These are phyloP conservation scores for Wickerhamiella bombiphila DNA, from an alignment of 805 yeast species.

Conservation along the genomic window DNA sequence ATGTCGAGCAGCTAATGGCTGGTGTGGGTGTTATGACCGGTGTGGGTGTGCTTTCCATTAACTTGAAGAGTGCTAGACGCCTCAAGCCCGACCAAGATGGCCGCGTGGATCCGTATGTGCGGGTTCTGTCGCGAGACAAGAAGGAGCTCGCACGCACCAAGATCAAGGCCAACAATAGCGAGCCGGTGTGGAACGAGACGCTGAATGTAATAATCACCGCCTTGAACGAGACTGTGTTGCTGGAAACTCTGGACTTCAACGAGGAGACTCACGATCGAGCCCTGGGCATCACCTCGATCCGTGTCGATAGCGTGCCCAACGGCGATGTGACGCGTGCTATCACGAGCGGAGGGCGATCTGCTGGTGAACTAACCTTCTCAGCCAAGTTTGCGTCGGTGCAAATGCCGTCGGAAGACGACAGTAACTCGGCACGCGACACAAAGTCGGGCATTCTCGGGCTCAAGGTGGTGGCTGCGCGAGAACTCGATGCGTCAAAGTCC, in stretches of 20 bases:
- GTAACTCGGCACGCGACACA: conserved; percentile 60
- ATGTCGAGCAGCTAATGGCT: conserved; percentile 76
- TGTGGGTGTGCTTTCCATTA: conserved; percentile 69
- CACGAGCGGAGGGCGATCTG: conserved; percentile 67
- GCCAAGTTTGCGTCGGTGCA: conserved; percentile 65
- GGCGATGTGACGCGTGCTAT: conserved; percentile 37
- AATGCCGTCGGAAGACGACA: conserved; percentile 35
- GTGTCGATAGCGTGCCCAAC: conserved; percentile 43
- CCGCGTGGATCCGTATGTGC: conserved; percentile 81
- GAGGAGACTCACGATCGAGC: conserved; percentile 62
- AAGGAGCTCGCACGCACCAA: conserved; percentile 51
- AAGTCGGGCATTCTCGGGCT: conserved; percentile 83
- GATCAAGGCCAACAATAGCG: conserved; percentile 47
- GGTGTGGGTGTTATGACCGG: conserved; percentile 71
- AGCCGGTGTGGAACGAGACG: conserved; percentile 78
- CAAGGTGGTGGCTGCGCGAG: conserved; percentile 50
- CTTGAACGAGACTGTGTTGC: conserved; percentile 66
- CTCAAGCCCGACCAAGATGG: conserved; percentile 58
- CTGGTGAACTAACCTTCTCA: conserved; percentile 61
- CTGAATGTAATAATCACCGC: conserved; percentile 54
- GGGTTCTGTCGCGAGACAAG: conserved; percentile 40
- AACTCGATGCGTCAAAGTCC: conserved; percentile 26
- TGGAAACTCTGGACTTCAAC: conserved; percentile 63
- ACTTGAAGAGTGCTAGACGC: conserved; percentile 49
- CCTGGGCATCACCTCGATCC: conserved; percentile 64